Conservation (phyloP, 768 basidiomycete genomes). For the Kwoniella sp. region DNA sequence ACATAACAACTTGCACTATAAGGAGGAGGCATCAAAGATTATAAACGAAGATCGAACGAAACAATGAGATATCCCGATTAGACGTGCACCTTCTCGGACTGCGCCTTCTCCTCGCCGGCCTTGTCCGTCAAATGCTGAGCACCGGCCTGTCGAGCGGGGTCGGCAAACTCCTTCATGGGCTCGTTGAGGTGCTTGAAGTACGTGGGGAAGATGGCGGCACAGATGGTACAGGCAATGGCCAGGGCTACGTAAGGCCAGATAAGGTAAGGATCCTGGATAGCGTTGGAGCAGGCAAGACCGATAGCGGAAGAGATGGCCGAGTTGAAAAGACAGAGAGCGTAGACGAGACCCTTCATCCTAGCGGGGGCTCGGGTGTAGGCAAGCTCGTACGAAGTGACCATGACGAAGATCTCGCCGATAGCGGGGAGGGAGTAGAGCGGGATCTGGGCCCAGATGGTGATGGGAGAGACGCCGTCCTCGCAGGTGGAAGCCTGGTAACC, state of each 20-base stretch:
- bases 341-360: conserved; percentile 56
- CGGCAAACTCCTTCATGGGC: conserved; percentile 36
- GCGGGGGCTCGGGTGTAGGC: conserved; percentile 56
- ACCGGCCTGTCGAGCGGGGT: conserved; percentile 42
- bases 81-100: not conserved
- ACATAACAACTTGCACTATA: no score
- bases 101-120: not conserved
- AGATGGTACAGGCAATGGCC: conserved; percentile 39
- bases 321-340: conserved; percentile 50
- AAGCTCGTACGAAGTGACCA: conserved; percentile 54
- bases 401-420: conserved; percentile 54
- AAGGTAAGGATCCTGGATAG: conserved; percentile 54
- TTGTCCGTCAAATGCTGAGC: not conserved
- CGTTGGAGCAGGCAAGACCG: conserved; percentile 46
- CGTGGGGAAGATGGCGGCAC: conserved; percentile 44
- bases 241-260: conserved; percentile 50
- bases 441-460: conserved; percentile 48
- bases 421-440: conserved; percentile 45
- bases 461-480: conserved; percentile 30
- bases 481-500: conserved; percentile 52
- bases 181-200: conserved; percentile 51
- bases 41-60: no score
- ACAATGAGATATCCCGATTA: no score
- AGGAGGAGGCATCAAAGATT: no score
- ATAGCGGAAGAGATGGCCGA: conserved; percentile 52